These are phyloP conservation scores for Amylocarpus encephaloides DNA, from an alignment of 2,329 filamentous ascomycete species.

Conservation along the genomic window DNA sequence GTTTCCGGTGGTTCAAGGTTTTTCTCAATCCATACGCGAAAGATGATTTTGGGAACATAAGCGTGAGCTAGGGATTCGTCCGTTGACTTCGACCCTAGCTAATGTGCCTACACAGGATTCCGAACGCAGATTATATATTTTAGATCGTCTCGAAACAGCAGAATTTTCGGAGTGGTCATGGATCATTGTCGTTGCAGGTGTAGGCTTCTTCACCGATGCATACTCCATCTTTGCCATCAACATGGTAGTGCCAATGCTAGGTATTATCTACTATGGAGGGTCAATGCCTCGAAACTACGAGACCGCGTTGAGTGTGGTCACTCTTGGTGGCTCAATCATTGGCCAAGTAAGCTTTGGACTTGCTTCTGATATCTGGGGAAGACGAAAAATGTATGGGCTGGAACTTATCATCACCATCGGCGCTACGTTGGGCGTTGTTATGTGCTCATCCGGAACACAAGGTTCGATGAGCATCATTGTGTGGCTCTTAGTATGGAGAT, in stretches of 20 bases:
- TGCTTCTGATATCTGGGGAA: constrained; percentile 41
- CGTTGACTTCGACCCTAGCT: neutral
- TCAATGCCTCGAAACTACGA: constrained; percentile 31
- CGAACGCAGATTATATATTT: constrained; percentile 20
- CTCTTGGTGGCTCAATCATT: constrained; percentile 39
- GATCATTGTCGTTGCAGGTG: constrained; percentile 35
- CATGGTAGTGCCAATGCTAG: constrained; percentile 42
- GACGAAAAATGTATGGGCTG: constrained; percentile 45
- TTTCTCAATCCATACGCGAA: constrained; percentile 21
- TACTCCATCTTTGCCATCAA: constrained; percentile 42
- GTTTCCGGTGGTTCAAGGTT: constrained; percentile 21
- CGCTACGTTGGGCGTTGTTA: constrained; percentile 40
- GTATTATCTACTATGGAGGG: constrained; percentile 41
- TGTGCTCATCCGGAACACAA: constrained; percentile 37
- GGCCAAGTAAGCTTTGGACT: constrained; percentile 43
- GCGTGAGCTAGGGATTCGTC: constrained; percentile 1
- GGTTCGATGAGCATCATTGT: constrained; percentile 37
- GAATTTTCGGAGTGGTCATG: constrained; percentile 22
- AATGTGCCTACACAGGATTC: constrained; percentile 13
- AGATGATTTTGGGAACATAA: constrained; percentile 22
- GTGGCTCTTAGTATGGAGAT: constrained; percentile 42
- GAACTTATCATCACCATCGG: constrained; percentile 42
- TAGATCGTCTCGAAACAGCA: constrained; percentile 18
- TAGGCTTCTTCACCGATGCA: constrained; percentile 44
- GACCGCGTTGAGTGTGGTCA: constrained; percentile 40